phyloP scores from a whole-genome alignment of 2,329 filamentous ascomycete species.

The Penicillium sumatraense region DNA sequence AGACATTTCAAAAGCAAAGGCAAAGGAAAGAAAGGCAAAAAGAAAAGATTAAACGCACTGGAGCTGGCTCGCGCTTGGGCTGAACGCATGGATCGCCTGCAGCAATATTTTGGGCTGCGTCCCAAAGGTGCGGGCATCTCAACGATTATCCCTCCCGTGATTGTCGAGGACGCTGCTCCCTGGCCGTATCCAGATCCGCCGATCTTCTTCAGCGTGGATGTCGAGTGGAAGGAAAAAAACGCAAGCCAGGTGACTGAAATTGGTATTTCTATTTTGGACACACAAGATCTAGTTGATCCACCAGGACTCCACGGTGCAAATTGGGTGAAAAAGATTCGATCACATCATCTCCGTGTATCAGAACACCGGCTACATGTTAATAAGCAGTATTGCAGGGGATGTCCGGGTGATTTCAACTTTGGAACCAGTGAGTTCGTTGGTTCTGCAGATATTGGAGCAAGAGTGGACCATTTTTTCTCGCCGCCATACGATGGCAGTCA shows the following conservation, averaged over 20 bases:
- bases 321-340: conserved; percentile 71
- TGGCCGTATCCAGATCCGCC: not conserved
- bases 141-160: not conserved
- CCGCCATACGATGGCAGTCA: conserved; percentile 48
- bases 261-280: conserved; percentile 82
- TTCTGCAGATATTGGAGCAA: conserved; percentile 48
- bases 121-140: not conserved
- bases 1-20: not conserved
- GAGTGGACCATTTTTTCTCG: conserved; percentile 60
- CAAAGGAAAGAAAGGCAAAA: not conserved
- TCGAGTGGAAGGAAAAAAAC: conserved; percentile 77
- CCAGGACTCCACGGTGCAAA: conserved; percentile 66
- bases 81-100: not conserved
- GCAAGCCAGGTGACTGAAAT: conserved; percentile 78
- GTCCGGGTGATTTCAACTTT: conserved; percentile 77
- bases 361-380: conserved; percentile 74
- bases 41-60: not conserved
- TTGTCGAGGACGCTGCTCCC: not conserved
- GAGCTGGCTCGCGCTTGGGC: not conserved
- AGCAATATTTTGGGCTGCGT: not conserved
- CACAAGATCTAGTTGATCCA: conserved; percentile 58
- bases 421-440: conserved; percentile 62
- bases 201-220: conserved; percentile 68
- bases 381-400: conserved; percentile 69
- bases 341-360: conserved; percentile 75